phyloP scores from a whole-genome alignment of 768 basidiomycete genomes.

The Lyophyllum decastes region DNA sequence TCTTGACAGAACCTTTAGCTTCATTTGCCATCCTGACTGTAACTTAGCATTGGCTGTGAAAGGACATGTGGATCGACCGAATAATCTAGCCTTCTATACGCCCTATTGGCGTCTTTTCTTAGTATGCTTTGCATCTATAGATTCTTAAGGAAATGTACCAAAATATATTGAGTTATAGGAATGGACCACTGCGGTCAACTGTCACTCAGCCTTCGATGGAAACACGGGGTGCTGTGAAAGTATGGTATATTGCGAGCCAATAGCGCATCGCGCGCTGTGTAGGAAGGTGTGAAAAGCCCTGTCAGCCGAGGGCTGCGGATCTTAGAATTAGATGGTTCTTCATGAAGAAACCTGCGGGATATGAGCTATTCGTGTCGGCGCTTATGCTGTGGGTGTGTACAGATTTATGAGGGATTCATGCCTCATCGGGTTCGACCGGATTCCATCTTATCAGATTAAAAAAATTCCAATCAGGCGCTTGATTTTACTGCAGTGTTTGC shows the following conservation, averaged over 20 bases:
- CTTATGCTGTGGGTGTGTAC: not conserved
- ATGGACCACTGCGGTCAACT: not conserved
- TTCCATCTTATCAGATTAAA: slow-evolving; percentile 32
- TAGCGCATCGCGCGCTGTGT: slow-evolving; percentile 21
- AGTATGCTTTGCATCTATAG: not conserved
- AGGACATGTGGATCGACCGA: slow-evolving; percentile 18
- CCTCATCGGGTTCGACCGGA: not conserved
- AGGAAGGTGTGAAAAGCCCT: slow-evolving; percentile 2
- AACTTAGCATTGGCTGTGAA: slow-evolving; percentile 4
- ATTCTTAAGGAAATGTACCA: not conserved
- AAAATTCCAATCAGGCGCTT: slow-evolving; percentile 13
- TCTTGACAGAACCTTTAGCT: slow-evolving; percentile 3
- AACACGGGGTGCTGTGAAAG: not conserved
- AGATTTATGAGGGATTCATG: too few relatives aligned
- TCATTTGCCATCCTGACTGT: not conserved
- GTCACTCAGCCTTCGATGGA: slow-evolving; percentile 1
- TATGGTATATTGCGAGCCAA: slow-evolving; percentile 13
- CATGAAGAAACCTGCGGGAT: slow-evolving; percentile 22
- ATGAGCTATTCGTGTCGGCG: slow-evolving; percentile 27
- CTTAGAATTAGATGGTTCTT: slow-evolving; percentile 2
- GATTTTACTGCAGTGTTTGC: slow-evolving; percentile 21
- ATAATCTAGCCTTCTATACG: slow-evolving; percentile 33
- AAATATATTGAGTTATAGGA: not conserved
- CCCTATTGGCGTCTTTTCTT: not conserved
- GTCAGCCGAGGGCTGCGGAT: not conserved